Conservation (phyloP, 176 grass and related monocot species). For the Themeda triandra region DNA sequence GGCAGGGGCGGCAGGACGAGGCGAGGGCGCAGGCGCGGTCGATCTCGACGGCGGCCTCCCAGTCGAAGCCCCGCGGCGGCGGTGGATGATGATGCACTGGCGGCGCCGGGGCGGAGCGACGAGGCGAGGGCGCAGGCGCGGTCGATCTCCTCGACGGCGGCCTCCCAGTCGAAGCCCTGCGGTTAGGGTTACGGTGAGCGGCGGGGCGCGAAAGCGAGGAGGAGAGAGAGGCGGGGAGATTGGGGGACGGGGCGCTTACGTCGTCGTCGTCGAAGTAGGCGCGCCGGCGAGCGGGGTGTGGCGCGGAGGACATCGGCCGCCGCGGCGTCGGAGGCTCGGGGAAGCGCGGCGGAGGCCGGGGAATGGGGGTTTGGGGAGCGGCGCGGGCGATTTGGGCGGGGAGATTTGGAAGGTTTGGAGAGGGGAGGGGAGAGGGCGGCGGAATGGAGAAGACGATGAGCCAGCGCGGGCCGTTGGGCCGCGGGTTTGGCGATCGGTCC, state of each 20-base stretch:
- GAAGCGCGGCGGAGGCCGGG: conserved; percentile 4
- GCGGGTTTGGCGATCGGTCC: not conserved
- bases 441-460: not conserved
- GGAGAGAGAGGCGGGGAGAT: too few species aligned
- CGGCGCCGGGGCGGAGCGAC: not conserved
- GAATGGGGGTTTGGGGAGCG: not conserved
- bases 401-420: not conserved
- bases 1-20: conserved; percentile 8
- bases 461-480: not conserved
- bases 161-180: conserved; percentile 81
- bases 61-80: conserved; percentile 41
- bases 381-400: conserved; percentile 37
- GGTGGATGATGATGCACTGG: not conserved
- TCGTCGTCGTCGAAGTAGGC: conserved; percentile 71
- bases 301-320: too few species aligned
- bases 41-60: conserved; percentile 70
- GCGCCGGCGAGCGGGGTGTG: too few species aligned
- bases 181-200: conserved; percentile 60
- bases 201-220: too few species aligned
- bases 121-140: conserved; percentile 37
- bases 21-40: conserved; percentile 45
- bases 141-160: conserved; percentile 66
- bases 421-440: not conserved
- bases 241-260: conserved; percentile 33
- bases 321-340: conserved; percentile 3